Evolutionary conservation across 768 basidiomycete species (phyloP), one percentile per base, ranked within the genome.

Genomic region (Polyporus arcularius): DNA sequence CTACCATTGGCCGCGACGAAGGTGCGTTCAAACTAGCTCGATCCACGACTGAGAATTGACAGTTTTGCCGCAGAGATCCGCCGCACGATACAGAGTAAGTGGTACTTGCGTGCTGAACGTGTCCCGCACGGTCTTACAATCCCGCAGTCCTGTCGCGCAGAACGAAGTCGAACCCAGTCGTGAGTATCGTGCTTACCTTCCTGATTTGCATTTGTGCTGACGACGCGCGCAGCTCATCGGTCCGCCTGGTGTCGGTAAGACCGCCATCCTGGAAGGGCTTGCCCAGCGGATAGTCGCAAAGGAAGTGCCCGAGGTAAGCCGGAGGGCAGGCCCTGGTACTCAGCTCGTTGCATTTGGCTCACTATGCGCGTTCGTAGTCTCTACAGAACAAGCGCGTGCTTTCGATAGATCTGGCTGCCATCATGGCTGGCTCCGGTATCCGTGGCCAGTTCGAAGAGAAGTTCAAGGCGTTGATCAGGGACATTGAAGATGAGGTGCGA

Each of bases 361-460:
- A 50, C 46, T n/a, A 8, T 11, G 42, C 31, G 18, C 54, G 39
- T 1, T 55, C 28, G 6, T 58, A 93, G 92, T 93, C 93, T 8
- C 77, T 96, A 10, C 89, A 94, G 61, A 76, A 89, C 68, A 96
- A 95, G 71, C 85, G 90, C n/a, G 90, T 97, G 0, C 82, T 96
- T 0, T 86, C 94, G 0, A 82, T 96, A 55, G 94, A 96, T 71
- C 80, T 96, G 2, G 81, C 92, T 0, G 85, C 87, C 1, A 84
- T 96, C 26, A 83, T 96, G 76, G 94, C 92, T 7, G 94, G 94
- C 1, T 92, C 94, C 1, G 93, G 94, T 0, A 90, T 96, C 54
- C 86, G 94, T 43, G 94, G 94, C 2, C 91, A 94, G 66, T 96
- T 96, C 55, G 94, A 97, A 67, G 92, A 93, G 72, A 94, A 94